Evolutionary conservation across 2,329 filamentous ascomycete species (phyloP).

Genomic region (Paecilomyces fulvus): DNA sequence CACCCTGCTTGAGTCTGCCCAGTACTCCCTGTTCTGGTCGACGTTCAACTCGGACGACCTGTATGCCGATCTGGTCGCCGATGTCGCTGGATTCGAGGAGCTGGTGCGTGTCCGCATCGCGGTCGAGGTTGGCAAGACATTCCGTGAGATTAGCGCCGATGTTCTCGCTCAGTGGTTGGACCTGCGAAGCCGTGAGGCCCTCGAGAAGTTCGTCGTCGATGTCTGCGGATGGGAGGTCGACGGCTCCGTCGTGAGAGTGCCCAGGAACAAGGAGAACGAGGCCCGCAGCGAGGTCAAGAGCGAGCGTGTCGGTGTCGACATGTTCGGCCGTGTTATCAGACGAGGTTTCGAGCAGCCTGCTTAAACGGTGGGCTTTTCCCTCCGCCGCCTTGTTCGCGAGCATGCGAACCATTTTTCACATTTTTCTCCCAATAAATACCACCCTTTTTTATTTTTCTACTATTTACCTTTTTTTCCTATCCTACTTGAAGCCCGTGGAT

Average conservation of each 20-base stretch:
- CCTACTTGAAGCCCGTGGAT: neutral
- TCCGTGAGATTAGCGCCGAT: conserved; percentile 60
- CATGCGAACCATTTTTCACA: neutral
- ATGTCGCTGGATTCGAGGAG: conserved; percentile 92
- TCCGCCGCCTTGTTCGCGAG: neutral
- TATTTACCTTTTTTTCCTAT: neutral
- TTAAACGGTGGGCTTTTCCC: conserved; percentile 27
- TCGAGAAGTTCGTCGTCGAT: conserved; percentile 71
- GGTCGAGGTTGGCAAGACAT: conserved; percentile 72
- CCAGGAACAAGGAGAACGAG: conserved; percentile 94
- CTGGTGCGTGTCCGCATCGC: conserved; percentile 84
- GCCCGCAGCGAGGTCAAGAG: conserved; percentile 90
- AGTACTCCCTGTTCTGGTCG: conserved; percentile 89
- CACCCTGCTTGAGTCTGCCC: conserved; percentile 77
- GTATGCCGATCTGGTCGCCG: conserved; percentile 89
- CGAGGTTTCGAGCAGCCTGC: conserved; percentile 78
- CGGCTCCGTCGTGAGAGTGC: conserved; percentile 57
- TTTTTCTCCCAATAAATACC: neutral
- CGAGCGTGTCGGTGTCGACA: conserved; percentile 66
- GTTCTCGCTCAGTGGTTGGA: conserved; percentile 71
- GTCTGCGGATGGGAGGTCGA: conserved; percentile 82
- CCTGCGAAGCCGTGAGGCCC: conserved; percentile 53
- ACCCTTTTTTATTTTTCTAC: neutral
- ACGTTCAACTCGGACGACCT: conserved; percentile 89
- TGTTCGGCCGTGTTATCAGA: conserved; percentile 59